Evolutionary conservation across 2,329 filamentous ascomycete species (phyloP).

Genomic region (Penicillium brevicompactum): DNA sequence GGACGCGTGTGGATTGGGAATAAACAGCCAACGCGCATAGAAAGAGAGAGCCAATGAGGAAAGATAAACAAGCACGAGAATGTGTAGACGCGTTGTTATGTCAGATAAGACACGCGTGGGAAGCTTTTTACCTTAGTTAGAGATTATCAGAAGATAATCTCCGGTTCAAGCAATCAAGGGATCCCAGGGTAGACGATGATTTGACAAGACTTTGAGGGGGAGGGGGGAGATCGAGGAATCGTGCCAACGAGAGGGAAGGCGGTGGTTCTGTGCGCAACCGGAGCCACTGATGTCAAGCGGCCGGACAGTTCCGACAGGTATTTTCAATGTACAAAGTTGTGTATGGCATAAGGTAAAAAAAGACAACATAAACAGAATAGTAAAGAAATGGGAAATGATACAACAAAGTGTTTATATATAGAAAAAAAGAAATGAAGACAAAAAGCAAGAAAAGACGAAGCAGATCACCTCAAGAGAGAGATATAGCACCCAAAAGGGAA

Average conservation of each 20-base stretch:
- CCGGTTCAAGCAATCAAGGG: conserved; percentile 23
- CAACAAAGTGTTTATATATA: no score
- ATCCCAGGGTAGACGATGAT: conserved; percentile 21
- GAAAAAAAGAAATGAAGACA: no score
- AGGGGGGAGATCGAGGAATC: conserved; percentile 16
- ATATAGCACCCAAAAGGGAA: no score
- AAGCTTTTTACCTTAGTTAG: conserved; percentile 17
- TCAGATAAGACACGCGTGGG: conserved; percentile 21
- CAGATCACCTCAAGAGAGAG: no score
- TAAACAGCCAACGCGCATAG: conserved; percentile 11
- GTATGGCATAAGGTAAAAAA: background rate
- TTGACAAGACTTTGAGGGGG: conserved; percentile 14
- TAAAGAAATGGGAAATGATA: no score
- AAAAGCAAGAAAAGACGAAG: no score
- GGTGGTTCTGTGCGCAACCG: conserved; percentile 14
- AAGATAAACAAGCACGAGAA: background rate
- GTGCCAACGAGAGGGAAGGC: conserved; percentile 21
- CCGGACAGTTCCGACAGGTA: conserved; percentile 13
- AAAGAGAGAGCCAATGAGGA: conserved; percentile 17
- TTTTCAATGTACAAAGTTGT: background rate
- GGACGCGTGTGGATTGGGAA: conserved; percentile 17
- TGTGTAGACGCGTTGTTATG: conserved; percentile 26
- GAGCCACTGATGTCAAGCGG: conserved; percentile 14
- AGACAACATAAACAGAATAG: no score
- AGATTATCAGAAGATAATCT: conserved; percentile 16